phyloP scores from a whole-genome alignment of 2,329 filamentous ascomycete species.

The Cyanodermella asteris region DNA sequence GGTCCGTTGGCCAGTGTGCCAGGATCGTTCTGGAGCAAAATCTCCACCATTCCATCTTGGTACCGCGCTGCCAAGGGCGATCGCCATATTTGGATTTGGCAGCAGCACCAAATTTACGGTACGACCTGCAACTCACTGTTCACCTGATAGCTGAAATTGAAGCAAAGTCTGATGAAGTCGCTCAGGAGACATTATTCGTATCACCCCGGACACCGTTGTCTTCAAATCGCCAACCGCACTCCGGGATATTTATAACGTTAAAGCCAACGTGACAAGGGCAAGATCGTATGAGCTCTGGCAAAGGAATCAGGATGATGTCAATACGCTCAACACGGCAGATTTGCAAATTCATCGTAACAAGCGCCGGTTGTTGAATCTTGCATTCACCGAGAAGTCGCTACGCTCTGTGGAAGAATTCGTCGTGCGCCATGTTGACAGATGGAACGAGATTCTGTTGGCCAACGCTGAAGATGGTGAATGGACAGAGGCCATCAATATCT shows the following conservation, averaged over 20 bases:
- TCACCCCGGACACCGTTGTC: conserved; percentile 9
- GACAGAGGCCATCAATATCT: conserved; percentile 21
- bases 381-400: conserved; percentile 24
- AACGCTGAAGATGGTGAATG: conserved; percentile 10
- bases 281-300: conserved; percentile 27
- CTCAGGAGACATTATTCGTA: conserved; percentile 9
- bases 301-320: conserved; percentile 18
- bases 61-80: conserved; percentile 11
- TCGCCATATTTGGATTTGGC: conserved; percentile 11
- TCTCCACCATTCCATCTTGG: too few species aligned
- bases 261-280: conserved; percentile 26
- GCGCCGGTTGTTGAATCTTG: conserved; percentile 22
- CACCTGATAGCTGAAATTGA: too few species aligned
- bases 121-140: background rate
- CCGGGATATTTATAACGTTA: conserved; percentile 27
- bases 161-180: background rate
- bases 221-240: conserved; percentile 8
- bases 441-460: conserved; percentile 10
- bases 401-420: conserved; percentile 24
- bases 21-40: too few species aligned
- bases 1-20: too few species aligned
- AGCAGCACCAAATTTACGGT: conserved; percentile 13
- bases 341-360: conserved; percentile 25
- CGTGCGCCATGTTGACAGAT: conserved; percentile 19
- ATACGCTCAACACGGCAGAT: conserved; percentile 23